phyloP scores from a whole-genome alignment of 2,329 filamentous ascomycete genomes.

The Ophiostoma triangulosporum region DNA sequence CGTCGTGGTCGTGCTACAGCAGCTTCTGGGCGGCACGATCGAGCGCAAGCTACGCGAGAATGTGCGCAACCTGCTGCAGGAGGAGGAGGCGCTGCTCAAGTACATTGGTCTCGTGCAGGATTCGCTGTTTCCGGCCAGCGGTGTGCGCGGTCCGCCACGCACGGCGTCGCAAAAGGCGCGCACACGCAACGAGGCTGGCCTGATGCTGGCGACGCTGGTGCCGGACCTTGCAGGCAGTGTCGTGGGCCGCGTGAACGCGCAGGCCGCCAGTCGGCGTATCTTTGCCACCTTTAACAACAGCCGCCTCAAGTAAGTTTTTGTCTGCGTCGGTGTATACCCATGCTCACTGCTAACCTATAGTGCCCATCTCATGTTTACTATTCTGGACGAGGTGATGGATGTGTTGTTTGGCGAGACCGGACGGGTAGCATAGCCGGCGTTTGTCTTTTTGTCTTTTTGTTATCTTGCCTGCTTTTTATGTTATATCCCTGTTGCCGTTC shows the following conservation, averaged over 20 bases:
- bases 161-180: slow-evolving; percentile 61
- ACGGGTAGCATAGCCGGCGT: neutral
- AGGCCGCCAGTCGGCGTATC: slow-evolving; percentile 75
- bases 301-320: slow-evolving; percentile 61
- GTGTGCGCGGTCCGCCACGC: slow-evolving; percentile 32
- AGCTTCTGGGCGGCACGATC: slow-evolving; percentile 88
- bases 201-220: slow-evolving; percentile 79
- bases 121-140: slow-evolving; percentile 46
- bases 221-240: slow-evolving; percentile 88
- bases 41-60: slow-evolving; percentile 89
- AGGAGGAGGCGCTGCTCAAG: slow-evolving; percentile 66
- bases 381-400: slow-evolving; percentile 56
- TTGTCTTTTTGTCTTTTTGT: neutral
- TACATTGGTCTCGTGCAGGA: slow-evolving; percentile 65
- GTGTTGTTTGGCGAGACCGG: slow-evolving; percentile 43
- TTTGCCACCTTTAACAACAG: slow-evolving; percentile 87
- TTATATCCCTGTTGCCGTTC: neutral
- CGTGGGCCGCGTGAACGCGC: slow-evolving; percentile 82
- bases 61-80: slow-evolving; percentile 57
- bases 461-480: neutral
- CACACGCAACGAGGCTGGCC: slow-evolving; percentile 72
- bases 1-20: slow-evolving; percentile 90
- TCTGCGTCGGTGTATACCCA: neutral
- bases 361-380: slow-evolving; percentile 55
- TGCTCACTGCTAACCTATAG: slow-evolving; percentile 22